Percentiles rank a stretch among this genome's conserved stretches.
Evolutionary conservation across 2,329 filamentous ascomycete genomes (phyloP).

Genomic region (Fusarium albosuccineum): DNA sequence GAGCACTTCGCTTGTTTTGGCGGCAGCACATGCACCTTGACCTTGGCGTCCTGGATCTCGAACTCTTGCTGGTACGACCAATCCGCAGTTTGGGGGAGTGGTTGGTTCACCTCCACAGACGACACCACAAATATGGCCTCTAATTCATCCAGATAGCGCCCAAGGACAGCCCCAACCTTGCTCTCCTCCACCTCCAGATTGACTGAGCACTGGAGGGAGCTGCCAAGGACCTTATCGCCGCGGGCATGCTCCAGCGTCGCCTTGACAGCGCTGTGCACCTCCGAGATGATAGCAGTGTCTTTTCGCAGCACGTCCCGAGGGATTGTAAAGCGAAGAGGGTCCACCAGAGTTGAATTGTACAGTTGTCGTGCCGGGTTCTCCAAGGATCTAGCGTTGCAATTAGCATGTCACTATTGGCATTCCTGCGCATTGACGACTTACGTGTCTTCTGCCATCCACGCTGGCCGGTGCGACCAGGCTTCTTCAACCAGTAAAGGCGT

Average conservation of each 20-base stretch:
- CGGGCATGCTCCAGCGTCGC: constrained; percentile 80
- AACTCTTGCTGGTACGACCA: constrained; percentile 61
- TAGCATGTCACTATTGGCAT: constrained; percentile 23
- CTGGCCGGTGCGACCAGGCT: constrained; percentile 82
- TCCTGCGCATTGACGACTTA: constrained; percentile 47
- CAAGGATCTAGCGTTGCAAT: constrained; percentile 42
- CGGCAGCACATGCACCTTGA: constrained; percentile 61
- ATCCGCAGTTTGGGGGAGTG: constrained; percentile 44
- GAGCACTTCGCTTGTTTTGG: constrained; percentile 77
- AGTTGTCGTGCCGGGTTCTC: constrained; percentile 61
- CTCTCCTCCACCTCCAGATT: constrained; percentile 62
- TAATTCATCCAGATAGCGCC: constrained; percentile 64
- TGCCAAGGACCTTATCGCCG: constrained; percentile 78
- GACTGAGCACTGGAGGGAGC: constrained; percentile 83
- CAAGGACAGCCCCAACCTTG: constrained; percentile 51
- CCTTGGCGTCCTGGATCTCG: constrained; percentile 54
- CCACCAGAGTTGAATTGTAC: constrained; percentile 60
- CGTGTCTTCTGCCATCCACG: constrained; percentile 67
- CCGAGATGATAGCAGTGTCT: constrained; percentile 63
- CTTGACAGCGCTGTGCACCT: constrained; percentile 77
- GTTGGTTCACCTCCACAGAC: constrained; percentile 64
- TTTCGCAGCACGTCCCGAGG: constrained; percentile 56
- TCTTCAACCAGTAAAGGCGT: constrained; percentile 89
- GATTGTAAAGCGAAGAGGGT: constrained; percentile 53
- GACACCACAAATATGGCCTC: constrained; percentile 78